Conservation (phyloP, 441 rosid genomes). For the Geranium incanum region DNA sequence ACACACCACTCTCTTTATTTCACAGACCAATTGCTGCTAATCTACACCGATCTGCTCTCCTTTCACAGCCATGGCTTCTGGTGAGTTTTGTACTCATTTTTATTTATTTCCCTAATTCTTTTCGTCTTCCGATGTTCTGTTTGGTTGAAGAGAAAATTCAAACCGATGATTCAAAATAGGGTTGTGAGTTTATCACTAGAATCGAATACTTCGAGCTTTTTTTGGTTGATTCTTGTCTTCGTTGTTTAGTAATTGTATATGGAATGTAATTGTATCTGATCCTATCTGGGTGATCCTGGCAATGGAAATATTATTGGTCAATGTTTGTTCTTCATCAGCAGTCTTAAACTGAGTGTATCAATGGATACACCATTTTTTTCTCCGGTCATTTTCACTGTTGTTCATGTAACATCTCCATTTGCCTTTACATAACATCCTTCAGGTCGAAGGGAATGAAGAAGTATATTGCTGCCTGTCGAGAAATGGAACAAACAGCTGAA, state of each 20-base stretch:
- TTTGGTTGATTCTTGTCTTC: no score
- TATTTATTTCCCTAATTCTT: not conserved
- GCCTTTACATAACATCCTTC: conserved; percentile 18
- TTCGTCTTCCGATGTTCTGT: no score
- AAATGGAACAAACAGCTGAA: conserved; percentile 91
- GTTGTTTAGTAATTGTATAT: no score
- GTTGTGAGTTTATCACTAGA: not conserved
- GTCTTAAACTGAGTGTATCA: not conserved
- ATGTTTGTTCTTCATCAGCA: not conserved
- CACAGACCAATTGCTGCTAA: not conserved
- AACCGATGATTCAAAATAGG: not conserved
- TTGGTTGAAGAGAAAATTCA: no score
- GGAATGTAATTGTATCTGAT: not conserved
- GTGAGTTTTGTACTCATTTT: not conserved
- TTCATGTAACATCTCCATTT: not conserved
- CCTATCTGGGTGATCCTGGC: not conserved
- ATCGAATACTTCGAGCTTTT: not conserved
- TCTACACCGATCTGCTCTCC: not conserved
- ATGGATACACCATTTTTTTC: not conserved
- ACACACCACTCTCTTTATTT: not conserved
- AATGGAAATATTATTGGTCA: not conserved
- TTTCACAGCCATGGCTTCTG: not conserved
- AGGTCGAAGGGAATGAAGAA: conserved; percentile 94
- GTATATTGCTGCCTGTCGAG: conserved; percentile 59
- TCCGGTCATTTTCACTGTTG: no score